phyloP scores from a whole-genome alignment of 2,329 filamentous ascomycete species.

The Geosmithia morbida region DNA sequence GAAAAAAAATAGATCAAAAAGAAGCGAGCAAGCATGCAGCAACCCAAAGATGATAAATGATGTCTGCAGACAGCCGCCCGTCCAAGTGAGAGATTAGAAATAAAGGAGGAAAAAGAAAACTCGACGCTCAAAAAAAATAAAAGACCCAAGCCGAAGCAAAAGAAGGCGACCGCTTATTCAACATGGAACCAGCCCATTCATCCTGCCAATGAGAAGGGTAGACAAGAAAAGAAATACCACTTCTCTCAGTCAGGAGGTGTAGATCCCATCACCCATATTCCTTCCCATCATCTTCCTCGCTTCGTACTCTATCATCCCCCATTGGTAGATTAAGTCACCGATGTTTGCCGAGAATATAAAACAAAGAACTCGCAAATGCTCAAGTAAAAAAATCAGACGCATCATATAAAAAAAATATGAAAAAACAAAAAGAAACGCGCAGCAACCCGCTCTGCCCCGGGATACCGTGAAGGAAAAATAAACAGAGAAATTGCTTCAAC shows the following conservation, averaged over 20 bases:
- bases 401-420: background rate
- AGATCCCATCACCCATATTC: background rate
- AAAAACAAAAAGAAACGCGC: conserved; percentile 12
- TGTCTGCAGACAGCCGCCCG: conserved; percentile 10
- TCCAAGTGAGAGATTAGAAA: conserved; percentile 10
- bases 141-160: conserved; percentile 13
- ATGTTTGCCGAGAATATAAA: background rate
- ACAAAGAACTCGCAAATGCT: conserved; percentile 1
- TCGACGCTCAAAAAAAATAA: conserved; percentile 12
- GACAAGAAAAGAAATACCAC: too few species aligned
- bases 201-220: conserved; percentile 9
- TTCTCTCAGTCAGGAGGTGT: too few species aligned
- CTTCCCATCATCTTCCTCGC: background rate
- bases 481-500: conserved; percentile 11
- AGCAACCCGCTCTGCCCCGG: conserved; percentile 21
- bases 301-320: background rate
- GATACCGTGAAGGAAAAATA: conserved; percentile 15
- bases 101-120: conserved; percentile 23
- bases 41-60: background rate
- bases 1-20: background rate
- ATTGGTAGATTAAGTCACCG: background rate
- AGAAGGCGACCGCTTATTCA: conserved; percentile 17
- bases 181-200: conserved; percentile 36
- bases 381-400: background rate
- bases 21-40: conserved; percentile 14